A percentile compares a stretch with the other conserved stretches of the same genome.
Conservation (phyloP, 2,329 filamentous ascomycete genomes). For the Neonectria punicea region DNA sequence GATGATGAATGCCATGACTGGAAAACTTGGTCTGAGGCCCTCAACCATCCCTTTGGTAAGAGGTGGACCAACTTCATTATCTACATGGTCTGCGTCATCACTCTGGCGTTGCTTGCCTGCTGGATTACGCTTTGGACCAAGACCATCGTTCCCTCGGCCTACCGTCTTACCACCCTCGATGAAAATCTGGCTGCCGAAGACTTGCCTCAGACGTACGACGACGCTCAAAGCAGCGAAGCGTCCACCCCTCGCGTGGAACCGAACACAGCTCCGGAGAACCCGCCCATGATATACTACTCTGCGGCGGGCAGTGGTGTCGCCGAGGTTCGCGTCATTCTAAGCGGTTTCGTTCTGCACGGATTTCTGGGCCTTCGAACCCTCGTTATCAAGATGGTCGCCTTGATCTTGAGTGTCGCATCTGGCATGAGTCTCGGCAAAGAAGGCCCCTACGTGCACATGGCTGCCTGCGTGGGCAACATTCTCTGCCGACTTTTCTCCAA, state of each 20-base stretch:
- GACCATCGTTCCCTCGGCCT: slow-evolving; percentile 89
- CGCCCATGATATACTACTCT: slow-evolving; percentile 93
- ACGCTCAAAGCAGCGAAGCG: slow-evolving; percentile 56
- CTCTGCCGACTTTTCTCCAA: slow-evolving; percentile 93
- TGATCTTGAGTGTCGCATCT: slow-evolving; percentile 90
- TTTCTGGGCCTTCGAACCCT: slow-evolving; percentile 92
- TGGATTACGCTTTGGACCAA: slow-evolving; percentile 88
- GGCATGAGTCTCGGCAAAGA: slow-evolving; percentile 96
- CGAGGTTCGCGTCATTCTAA: slow-evolving; percentile 97
- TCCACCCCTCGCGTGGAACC: slow-evolving; percentile 55
- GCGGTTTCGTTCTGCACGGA: slow-evolving; percentile 95
- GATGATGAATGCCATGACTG: slow-evolving; percentile 66
- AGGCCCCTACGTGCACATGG: slow-evolving; percentile 96
- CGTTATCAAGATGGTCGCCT: slow-evolving; percentile 81
- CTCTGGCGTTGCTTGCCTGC: slow-evolving; percentile 78
- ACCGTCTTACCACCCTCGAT: slow-evolving; percentile 87
- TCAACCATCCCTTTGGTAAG: slow-evolving; percentile 58
- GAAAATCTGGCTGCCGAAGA: slow-evolving; percentile 85
- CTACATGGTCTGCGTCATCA: slow-evolving; percentile 78
- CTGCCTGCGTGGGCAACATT: slow-evolving; percentile 94
- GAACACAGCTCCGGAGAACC: slow-evolving; percentile 50
- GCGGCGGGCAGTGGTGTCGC: slow-evolving; percentile 96
- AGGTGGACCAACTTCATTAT: slow-evolving; percentile 80
- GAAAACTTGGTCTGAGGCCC: slow-evolving; percentile 64
- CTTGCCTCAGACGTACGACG: slow-evolving; percentile 50